Evolutionary conservation across 768 basidiomycete genomes (phyloP).

Genomic region (Psilocybe subaeruginosa): DNA sequence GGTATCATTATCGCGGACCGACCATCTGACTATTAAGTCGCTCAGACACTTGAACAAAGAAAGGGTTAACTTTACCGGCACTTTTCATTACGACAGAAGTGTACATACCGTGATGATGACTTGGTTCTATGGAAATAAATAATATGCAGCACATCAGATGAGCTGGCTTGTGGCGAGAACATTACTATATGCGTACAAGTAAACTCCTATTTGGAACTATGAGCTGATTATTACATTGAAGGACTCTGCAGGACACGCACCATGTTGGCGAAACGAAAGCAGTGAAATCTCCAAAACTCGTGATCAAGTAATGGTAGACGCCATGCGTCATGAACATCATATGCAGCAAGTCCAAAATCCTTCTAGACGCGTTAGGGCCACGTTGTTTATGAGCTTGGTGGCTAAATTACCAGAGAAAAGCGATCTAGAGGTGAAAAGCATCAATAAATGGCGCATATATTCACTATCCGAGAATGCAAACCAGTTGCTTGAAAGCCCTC

Average conservation of each 20-base stretch:
- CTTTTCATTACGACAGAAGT: not conserved
- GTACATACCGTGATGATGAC: constrained; percentile 25
- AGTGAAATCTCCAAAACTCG: constrained; percentile 15
- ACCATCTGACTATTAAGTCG: constrained; percentile 27
- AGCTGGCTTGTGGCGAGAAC: not conserved
- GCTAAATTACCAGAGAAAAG: constrained; percentile 19
- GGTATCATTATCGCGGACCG: not conserved
- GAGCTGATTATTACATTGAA: not conserved
- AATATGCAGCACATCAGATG: not conserved
- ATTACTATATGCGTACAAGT: constrained; percentile 10
- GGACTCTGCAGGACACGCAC: not conserved
- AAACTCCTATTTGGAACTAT: constrained; percentile 16
- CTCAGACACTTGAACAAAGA: constrained; percentile 18
- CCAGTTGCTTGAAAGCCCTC: constrained; percentile 21
- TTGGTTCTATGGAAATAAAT: constrained; percentile 14
- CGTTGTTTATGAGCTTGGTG: not conserved
- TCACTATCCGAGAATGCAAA: not conserved
- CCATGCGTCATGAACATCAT: constrained; percentile 26
- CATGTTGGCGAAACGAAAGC: constrained; percentile 22
- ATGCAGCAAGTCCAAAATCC: constrained; percentile 24
- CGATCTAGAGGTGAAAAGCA: constrained; percentile 15
- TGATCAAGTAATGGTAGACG: constrained; percentile 23
- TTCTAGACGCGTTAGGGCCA: not conserved
- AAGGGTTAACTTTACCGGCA: not conserved
- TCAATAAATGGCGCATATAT: not conserved